Base-by-base conservation (phyloP, 2,329 filamentous ascomycete species). In the Ophiocordyceps camponoti-leonardi region DNA sequence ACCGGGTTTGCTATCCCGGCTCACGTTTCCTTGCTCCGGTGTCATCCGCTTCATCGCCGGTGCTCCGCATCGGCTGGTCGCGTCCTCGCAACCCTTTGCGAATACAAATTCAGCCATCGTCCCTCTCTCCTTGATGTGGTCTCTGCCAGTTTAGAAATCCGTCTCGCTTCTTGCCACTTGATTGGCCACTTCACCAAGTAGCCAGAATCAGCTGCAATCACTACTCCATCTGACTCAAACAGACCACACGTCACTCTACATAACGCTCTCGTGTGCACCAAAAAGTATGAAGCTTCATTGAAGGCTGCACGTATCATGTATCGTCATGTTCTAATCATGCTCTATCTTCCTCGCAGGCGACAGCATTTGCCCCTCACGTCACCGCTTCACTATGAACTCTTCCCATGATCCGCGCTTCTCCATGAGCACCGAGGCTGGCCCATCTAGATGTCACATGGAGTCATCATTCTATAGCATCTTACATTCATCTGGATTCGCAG, bases 371-470 rank as follows among this genome's bases (percentile, higher is more conserved):
- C 23, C 23, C 5, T 28, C 10, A 6, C 26, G 7, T 28, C 26
- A 11, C 10, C 6, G 7, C 26, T 28, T 28, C 7, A 28, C 26
- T 18, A 39, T 39, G 35, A 18, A 39, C 10, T 19, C 35, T 19
- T 19, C 35, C 18, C 35, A 8, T 18, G 35, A 39, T 12, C 35
- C 18, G 35, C n/a, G 18, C 35, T 39, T 19, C n/a, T 39, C 46
- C 42, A 47, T 47, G 35, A 43, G 40, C 18, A 26, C 45, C n/a
- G 48, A 49, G 16, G 46, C 43, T 31, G 44, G 42, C 33, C 48
- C 46, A 6, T 48, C 47, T 19, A 43, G 47, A 26, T 49, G 48
- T 33, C 45, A 48, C 23, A 48, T 49, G 46, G 44, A 49, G 22
- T 44, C 48, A 10, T 49, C 48, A 20, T 48, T 49, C 20, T 40